These are phyloP conservation scores for Posidonia australis DNA, from an alignment of 106 monocot genomes.

Conservation along the genomic window DNA sequence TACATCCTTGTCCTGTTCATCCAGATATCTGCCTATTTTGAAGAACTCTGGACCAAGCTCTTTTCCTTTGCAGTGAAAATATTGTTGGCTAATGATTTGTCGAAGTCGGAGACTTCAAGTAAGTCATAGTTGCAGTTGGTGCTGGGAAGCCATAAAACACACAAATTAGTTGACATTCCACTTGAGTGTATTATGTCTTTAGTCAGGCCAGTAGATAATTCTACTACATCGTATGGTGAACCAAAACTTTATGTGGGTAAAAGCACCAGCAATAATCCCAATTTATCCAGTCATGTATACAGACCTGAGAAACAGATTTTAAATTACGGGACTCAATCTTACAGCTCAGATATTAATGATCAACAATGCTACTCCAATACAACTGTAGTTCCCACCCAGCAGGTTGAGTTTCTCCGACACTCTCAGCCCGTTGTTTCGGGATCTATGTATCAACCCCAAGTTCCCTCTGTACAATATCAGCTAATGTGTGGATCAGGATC, in stretches of 20 bases:
- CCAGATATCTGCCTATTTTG: too few species aligned
- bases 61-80: neutral
- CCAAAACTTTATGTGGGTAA: conserved; percentile 25
- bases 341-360: conserved; percentile 22
- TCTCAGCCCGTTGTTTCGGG: conserved; percentile 15
- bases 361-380: conserved; percentile 26
- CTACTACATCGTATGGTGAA: conserved; percentile 34
- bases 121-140: neutral
- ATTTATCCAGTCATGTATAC: conserved; percentile 18
- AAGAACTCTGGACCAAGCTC: too few species aligned
- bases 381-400: conserved; percentile 5
- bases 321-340: conserved; percentile 29
- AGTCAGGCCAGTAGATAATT: conserved; percentile 44
- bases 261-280: conserved; percentile 15
- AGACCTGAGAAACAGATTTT: conserved; percentile 33
- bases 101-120: neutral
- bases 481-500: conserved; percentile 27
- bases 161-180: too few species aligned
- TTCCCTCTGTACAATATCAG: conserved; percentile 27
- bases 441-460: conserved; percentile 23
- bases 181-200: conserved; percentile 31
- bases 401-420: conserved; percentile 10
- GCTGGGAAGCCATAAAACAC: neutral
- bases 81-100: neutral
- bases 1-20: too few species aligned